phyloP scores from a whole-genome alignment of 371 early-diverging fungal species.

The Mucor indicus region DNA sequence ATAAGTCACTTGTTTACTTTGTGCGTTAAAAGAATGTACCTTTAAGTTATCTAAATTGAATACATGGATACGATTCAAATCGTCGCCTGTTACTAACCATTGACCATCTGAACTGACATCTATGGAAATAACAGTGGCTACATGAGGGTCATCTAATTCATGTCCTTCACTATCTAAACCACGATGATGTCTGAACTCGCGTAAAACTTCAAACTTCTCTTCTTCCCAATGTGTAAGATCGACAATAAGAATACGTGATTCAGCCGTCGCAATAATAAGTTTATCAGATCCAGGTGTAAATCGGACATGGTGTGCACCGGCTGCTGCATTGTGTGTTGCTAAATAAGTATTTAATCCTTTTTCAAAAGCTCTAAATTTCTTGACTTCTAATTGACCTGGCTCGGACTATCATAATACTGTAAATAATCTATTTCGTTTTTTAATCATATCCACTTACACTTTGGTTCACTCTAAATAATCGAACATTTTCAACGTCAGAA shows the following conservation, averaged over 20 bases:
- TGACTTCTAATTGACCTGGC: constrained; percentile 47
- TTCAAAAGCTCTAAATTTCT: constrained; percentile 52
- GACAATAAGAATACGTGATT: constrained; percentile 62
- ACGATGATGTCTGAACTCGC: constrained; percentile 63
- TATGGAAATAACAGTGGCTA: constrained; percentile 60
- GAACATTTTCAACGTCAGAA: constrained; percentile 72
- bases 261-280: constrained; percentile 61
- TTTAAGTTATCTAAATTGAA: constrained; percentile 72
- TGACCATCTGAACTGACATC: constrained; percentile 76
- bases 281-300: constrained; percentile 73
- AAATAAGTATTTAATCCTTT: constrained; percentile 33
- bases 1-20: background rate
- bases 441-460: constrained; percentile 30
- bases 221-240: constrained; percentile 58
- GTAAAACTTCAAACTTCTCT: constrained; percentile 50
- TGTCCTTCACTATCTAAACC: constrained; percentile 55
- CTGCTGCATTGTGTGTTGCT: constrained; percentile 21
- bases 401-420: constrained; percentile 15
- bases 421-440: background rate
- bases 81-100: constrained; percentile 81
- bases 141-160: constrained; percentile 38
- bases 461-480: constrained; percentile 66
- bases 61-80: constrained; percentile 71
- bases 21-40: constrained; percentile 35
- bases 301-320: constrained; percentile 58